phyloP scores from a whole-genome alignment of 2,329 filamentous ascomycete genomes.

The Dissoconium aciculare region DNA sequence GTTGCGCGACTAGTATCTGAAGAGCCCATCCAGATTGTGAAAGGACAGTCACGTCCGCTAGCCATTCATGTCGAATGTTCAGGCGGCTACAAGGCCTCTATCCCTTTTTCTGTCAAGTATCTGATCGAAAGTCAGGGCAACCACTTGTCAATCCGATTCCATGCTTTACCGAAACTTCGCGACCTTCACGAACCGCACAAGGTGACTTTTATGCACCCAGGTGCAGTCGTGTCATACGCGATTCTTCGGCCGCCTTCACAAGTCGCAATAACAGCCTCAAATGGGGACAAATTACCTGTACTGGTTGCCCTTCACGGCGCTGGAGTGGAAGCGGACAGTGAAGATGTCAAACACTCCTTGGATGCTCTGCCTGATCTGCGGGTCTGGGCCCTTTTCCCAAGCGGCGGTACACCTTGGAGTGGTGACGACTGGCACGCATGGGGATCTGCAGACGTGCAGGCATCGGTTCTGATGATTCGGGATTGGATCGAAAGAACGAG shows the following conservation, averaged over 20 bases:
- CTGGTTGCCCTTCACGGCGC: conserved; percentile 42
- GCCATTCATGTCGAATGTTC: conserved; percentile 23
- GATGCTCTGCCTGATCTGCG: conserved; percentile 38
- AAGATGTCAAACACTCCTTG: conserved; percentile 33
- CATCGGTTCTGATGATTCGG: conserved; percentile 35
- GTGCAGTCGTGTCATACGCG: conserved; percentile 41
- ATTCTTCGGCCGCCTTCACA: conserved; percentile 40
- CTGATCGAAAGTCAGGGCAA: background rate
- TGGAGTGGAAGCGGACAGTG: conserved; percentile 39
- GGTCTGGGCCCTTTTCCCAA: conserved; percentile 42
- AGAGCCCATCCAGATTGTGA: conserved; percentile 12
- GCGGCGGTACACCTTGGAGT: conserved; percentile 44
- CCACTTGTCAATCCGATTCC: background rate
- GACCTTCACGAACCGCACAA: conserved; percentile 33
- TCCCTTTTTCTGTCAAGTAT: background rate
- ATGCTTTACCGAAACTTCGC: background rate
- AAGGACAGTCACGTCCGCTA: conserved; percentile 30
- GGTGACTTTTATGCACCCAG: conserved; percentile 40
- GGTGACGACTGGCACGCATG: conserved; percentile 48
- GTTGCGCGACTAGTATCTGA: conserved; percentile 7
- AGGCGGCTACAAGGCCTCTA: background rate
- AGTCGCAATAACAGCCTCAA: conserved; percentile 19
- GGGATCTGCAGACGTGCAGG: conserved; percentile 42
- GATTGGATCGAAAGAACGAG: conserved; percentile 34
- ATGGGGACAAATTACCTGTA: too few species aligned